Percentiles rank a stretch among this genome's conserved stretches.
phyloP scores from a whole-genome alignment of 495 filamentous ascomycete species.

The Clavariopsis aquatica region DNA sequence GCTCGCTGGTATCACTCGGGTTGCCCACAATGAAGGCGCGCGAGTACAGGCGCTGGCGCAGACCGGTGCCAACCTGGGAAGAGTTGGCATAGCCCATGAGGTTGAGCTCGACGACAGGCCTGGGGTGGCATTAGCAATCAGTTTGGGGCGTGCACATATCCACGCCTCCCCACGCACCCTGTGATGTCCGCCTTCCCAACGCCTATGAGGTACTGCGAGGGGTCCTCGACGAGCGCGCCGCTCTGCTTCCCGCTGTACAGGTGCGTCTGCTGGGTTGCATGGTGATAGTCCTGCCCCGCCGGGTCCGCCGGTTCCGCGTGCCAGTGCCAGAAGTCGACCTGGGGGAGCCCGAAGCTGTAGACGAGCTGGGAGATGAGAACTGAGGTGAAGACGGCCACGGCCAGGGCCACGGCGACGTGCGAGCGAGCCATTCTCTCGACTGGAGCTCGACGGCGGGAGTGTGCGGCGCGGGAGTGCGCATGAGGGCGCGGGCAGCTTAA shows the following conservation, averaged over 20 bases:
- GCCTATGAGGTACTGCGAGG: constrained; percentile 73
- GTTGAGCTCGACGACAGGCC: constrained; percentile 86
- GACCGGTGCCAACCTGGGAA: constrained; percentile 81
- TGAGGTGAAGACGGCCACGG: constrained; percentile 26
- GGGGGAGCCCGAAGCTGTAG: constrained; percentile 37
- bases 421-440: constrained; percentile 36
- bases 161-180: constrained; percentile 56
- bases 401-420: constrained; percentile 34
- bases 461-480: constrained; percentile 8
- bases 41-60: constrained; percentile 87
- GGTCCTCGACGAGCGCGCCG: constrained; percentile 31
- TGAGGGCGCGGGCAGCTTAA: neutral
- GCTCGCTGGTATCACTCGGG: constrained; percentile 61
- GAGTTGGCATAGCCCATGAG: constrained; percentile 91
- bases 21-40: constrained; percentile 87
- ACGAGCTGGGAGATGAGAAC: constrained; percentile 42
- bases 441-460: constrained; percentile 15
- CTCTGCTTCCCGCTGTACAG: constrained; percentile 29
- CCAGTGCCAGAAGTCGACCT: constrained; percentile 39
- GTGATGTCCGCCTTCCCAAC: constrained; percentile 96
- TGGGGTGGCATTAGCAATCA: constrained; percentile 35
- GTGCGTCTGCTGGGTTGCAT: constrained; percentile 27
- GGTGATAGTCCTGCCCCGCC: constrained; percentile 17
- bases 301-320: too few species aligned
- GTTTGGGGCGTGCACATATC: constrained; percentile 3